Evolutionary conservation across 2,329 filamentous ascomycete genomes (phyloP).

Genomic region (Apiospora phragmitis): DNA sequence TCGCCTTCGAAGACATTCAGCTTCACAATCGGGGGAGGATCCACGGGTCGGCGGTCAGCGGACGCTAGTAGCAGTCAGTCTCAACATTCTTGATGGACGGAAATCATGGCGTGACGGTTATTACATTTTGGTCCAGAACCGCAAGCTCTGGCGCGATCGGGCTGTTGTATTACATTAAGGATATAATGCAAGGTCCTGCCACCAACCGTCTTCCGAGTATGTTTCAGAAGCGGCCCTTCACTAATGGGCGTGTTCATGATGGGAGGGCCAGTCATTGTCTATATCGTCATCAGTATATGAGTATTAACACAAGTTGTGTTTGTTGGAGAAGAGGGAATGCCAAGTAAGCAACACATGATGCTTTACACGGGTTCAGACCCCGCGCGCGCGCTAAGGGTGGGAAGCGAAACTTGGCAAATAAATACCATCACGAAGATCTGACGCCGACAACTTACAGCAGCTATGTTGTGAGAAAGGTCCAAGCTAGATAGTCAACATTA

Average conservation of each 20-base stretch:
- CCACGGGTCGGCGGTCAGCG: slow-evolving; percentile 87
- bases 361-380: not conserved
- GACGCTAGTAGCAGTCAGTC: slow-evolving; percentile 55
- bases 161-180: slow-evolving; percentile 88
- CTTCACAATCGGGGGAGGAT: slow-evolving; percentile 92
- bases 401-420: not conserved
- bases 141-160: slow-evolving; percentile 90
- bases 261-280: not conserved
- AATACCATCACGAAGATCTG: not conserved
- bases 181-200: slow-evolving; percentile 79
- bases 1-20: slow-evolving; percentile 79
- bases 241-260: not conserved
- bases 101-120: slow-evolving; percentile 32
- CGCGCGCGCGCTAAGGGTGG: not conserved
- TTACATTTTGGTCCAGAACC: slow-evolving; percentile 93
- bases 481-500: not conserved
- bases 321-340: not conserved
- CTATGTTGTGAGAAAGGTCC: not conserved
- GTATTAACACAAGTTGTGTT: not conserved
- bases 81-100: slow-evolving; percentile 18
- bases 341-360: not conserved
- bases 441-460: not conserved
- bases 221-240: slow-evolving; percentile 6
- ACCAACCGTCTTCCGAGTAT: slow-evolving; percentile 37
- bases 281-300: not conserved